These are phyloP conservation scores for Picochlorum sp. DNA, from an alignment of 139 green algal species.

Conservation along the genomic window DNA sequence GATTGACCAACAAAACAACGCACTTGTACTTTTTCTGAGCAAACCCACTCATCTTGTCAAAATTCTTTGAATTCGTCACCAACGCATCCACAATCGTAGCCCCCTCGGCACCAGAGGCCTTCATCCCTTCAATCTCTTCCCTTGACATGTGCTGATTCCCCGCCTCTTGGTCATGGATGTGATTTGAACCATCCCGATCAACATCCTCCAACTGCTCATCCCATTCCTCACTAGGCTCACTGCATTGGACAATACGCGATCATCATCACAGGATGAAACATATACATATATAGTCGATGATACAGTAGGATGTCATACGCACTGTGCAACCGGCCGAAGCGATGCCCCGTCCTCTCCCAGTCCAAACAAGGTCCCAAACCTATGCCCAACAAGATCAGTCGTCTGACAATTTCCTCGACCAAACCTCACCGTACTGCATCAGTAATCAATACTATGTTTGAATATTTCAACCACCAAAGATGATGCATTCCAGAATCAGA, in stretches of 20 bases:
- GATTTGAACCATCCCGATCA: slow-evolving; percentile 3
- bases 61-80: slow-evolving; percentile 60
- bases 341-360: slow-evolving; percentile 21
- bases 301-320: neutral
- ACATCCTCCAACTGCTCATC: slow-evolving; percentile 1
- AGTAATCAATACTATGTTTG: no score
- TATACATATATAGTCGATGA: neutral
- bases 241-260: neutral
- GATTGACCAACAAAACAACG: neutral
- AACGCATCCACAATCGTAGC: slow-evolving; percentile 69
- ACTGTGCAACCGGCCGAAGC: slow-evolving; percentile 6
- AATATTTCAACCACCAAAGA: no score
- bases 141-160: slow-evolving; percentile 7
- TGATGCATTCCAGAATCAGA: no score
- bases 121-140: slow-evolving; percentile 17
- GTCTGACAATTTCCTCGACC: slow-evolving; percentile 20
- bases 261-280: neutral
- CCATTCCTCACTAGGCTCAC: slow-evolving; percentile 6
- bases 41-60: slow-evolving; percentile 72
- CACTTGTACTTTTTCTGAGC: slow-evolving; percentile 77
- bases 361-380: slow-evolving; percentile 51
- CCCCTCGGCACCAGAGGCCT: slow-evolving; percentile 26
- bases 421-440: slow-evolving; percentile 11
- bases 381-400: slow-evolving; percentile 44
- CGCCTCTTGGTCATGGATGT: slow-evolving; percentile 6